Base-by-base conservation (phyloP, 176 grass and related monocot species). In the Aechmea fasciata region DNA sequence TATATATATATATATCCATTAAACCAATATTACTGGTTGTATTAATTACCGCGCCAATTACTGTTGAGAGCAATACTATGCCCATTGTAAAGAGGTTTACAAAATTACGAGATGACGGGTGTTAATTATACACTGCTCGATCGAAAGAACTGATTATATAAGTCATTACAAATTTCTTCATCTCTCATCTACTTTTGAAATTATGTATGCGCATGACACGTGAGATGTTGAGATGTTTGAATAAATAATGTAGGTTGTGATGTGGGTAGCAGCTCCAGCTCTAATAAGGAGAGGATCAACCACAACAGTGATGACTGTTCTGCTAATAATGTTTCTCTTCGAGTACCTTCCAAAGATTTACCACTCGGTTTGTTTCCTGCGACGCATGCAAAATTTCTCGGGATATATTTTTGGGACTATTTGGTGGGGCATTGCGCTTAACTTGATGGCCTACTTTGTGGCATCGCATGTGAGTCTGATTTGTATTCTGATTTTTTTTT, bases 371-470 rank as follows among this genome's bases (percentile, higher is more conserved):
- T 78, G 87, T 59, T 87, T 83, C 75, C 83, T 92, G 53, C 93
- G 86, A 1, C 81, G 84, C 52, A 81, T 85, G 93, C 93, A 92
- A 78, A 12, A 79, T 15, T 48, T 84, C 18, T 90, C 81, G 0
- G 90, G 83, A 18, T 68, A 84, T 69, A 57, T 97, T 62, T 97
- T 91, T 50, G 84, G 89, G 53, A 92, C 93, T 13, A 97, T 97
- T 72, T 97, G 93, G 93, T 85, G 93, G 81, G 89, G 89, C 48
- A 90, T 97, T 63, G 79, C 57, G 20, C 81, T 97, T 25, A 97
- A 97, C 68, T 80, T 97, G 79, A 97, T 92, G 77, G 93, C 86
- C 13, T 97, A 92, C 84, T 97, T 92, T 77, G 89, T 92, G 20
- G 93, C 89, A 7, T 81, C 89, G 9, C 86, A 97, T 23, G 91